A percentile compares a stretch with the other conserved stretches of the same genome.
Conservation (phyloP, 2,329 filamentous ascomycete genomes). For the Hypoxylon sp. region DNA sequence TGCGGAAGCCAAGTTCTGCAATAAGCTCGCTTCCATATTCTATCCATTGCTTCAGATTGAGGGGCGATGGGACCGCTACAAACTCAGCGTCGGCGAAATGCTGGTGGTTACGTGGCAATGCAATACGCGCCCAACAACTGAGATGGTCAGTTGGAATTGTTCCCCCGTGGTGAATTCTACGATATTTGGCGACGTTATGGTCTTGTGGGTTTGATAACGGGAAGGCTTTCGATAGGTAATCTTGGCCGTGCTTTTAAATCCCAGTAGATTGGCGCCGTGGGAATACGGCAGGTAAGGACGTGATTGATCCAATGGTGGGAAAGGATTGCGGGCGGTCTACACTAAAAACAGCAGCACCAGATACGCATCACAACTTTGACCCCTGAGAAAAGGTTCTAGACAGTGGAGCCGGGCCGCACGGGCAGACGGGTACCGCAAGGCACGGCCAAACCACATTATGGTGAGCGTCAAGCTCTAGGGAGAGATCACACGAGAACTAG, state of each 20-base stretch:
- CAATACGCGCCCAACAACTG: slow-evolving; percentile 58
- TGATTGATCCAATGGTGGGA: slow-evolving; percentile 22
- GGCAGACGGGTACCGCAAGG: slow-evolving; percentile 27
- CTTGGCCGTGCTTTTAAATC: slow-evolving; percentile 25
- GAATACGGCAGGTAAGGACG: slow-evolving; percentile 9
- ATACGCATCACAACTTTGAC: slow-evolving; percentile 21
- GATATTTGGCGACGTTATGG: slow-evolving; percentile 17
- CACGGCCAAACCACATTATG: slow-evolving; percentile 18
- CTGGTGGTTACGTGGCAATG: slow-evolving; percentile 63
- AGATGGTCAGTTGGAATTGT: slow-evolving; percentile 16
- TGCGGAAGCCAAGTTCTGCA: slow-evolving; percentile 67
- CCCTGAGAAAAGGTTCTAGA: slow-evolving; percentile 28
- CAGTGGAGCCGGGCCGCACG: slow-evolving; percentile 31
- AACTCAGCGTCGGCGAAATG: slow-evolving; percentile 63
- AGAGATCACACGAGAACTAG: slow-evolving; percentile 14
- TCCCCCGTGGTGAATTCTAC: slow-evolving; percentile 4
- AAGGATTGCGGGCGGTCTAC: slow-evolving; percentile 7
- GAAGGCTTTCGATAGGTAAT: slow-evolving; percentile 7
- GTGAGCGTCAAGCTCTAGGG: slow-evolving; percentile 13
- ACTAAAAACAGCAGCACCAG: slow-evolving; percentile 27
- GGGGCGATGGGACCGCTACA: slow-evolving; percentile 60
- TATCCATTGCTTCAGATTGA: slow-evolving; percentile 68
- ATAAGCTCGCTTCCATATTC: slow-evolving; percentile 70
- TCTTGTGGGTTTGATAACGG: slow-evolving; percentile 12
- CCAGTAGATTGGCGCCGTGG: slow-evolving; percentile 17